These are phyloP conservation scores for Leishmania martiniquensis DNA, from an alignment of 208 protist species.

Conservation along the genomic window DNA sequence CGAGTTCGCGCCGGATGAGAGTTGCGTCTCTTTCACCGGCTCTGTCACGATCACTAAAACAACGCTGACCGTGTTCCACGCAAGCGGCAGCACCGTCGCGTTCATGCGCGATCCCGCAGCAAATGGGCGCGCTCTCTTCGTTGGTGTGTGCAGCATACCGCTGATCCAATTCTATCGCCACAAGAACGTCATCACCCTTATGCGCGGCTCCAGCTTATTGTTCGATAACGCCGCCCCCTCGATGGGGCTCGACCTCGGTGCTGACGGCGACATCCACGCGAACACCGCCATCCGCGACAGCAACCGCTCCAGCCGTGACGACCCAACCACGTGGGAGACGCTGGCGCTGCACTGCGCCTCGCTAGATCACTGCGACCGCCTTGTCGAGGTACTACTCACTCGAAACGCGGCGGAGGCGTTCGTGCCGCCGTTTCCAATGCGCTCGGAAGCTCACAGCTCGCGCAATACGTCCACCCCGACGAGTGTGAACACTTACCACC, in stretches of 20 bases:
- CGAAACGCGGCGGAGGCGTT: conserved; percentile 47
- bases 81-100: conserved; percentile 5
- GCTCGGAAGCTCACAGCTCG: not conserved
- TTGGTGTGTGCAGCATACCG: conserved; percentile 71
- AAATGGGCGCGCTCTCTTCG: conserved; percentile 50
- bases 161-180: conserved; percentile 69
- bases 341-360: conserved; percentile 55
- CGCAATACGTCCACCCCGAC: conserved; percentile 17
- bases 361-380: conserved; percentile 37
- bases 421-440: conserved; percentile 28
- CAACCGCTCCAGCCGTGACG: conserved; percentile 21
- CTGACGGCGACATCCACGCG: not conserved
- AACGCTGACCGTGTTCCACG: conserved; percentile 61
- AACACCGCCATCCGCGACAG: conserved; percentile 26
- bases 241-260: conserved; percentile 16
- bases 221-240: conserved; percentile 74
- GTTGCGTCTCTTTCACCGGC: conserved; percentile 39
- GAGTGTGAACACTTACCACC: conserved; percentile 38
- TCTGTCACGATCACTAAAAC: conserved; percentile 62
- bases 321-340: conserved; percentile 53
- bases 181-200: conserved; percentile 45
- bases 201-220: conserved; percentile 50
- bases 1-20: conserved; percentile 56
- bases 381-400: conserved; percentile 52
- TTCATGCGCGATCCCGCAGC: conserved; percentile 18